phyloP scores from a whole-genome alignment of 805 yeast genomes.

The Diddensiella caesifluorescens region DNA sequence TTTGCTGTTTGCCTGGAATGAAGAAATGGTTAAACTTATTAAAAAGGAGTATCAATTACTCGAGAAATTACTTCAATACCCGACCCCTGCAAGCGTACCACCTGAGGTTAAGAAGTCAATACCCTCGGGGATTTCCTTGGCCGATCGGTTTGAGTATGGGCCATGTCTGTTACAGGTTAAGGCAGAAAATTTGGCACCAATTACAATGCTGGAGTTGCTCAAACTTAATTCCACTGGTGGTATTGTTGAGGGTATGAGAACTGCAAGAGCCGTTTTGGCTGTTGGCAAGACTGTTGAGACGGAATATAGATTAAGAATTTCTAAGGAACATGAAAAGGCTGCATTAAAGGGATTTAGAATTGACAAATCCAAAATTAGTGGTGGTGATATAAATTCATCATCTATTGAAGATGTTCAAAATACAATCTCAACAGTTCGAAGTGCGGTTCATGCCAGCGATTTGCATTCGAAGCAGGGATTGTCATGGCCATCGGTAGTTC shows the following conservation, averaged over 20 bases:
- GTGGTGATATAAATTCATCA: slow-evolving; percentile 27
- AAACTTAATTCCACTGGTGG: slow-evolving; percentile 73
- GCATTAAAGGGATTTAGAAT: slow-evolving; percentile 43
- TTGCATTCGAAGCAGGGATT: slow-evolving; percentile 28
- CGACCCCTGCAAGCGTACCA: slow-evolving; percentile 22
- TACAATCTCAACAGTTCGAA: slow-evolving; percentile 37
- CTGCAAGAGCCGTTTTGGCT: slow-evolving; percentile 72
- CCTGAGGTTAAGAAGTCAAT: slow-evolving; percentile 13
- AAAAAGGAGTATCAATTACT: slow-evolving; percentile 60
- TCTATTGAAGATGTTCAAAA: slow-evolving; percentile 34
- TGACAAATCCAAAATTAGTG: slow-evolving; percentile 28
- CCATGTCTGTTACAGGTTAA: slow-evolving; percentile 70
- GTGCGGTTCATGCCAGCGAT: slow-evolving; percentile 29
- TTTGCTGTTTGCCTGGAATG: slow-evolving; percentile 80
- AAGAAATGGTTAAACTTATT: slow-evolving; percentile 63
- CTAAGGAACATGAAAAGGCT: slow-evolving; percentile 27
- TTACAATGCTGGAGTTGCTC: slow-evolving; percentile 76
- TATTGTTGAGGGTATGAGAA: slow-evolving; percentile 68
- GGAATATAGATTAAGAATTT: slow-evolving; percentile 48
- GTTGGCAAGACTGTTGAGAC: slow-evolving; percentile 82
- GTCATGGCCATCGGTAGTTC: slow-evolving; percentile 51
- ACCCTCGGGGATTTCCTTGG: slow-evolving; percentile 18
- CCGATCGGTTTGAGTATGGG: slow-evolving; percentile 47
- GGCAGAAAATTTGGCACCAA: slow-evolving; percentile 76
- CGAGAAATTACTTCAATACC: slow-evolving; percentile 36